Conservation (phyloP, 805 yeast species). For the Saccharomyces kudriavzevii region DNA sequence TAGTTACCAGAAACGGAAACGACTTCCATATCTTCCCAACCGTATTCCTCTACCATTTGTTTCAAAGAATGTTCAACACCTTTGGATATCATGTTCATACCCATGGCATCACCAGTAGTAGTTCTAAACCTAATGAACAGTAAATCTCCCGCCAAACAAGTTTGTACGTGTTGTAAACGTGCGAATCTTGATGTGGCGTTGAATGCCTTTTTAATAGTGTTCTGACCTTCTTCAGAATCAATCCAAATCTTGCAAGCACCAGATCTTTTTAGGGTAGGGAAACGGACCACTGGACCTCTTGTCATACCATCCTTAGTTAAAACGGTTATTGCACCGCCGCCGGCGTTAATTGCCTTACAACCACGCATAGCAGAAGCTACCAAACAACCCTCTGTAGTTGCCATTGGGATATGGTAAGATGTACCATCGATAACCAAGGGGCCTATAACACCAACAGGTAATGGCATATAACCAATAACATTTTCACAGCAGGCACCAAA, state of each 20-base stretch:
- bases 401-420: slow-evolving; percentile 92
- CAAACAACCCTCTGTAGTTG: slow-evolving; percentile 97
- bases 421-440: slow-evolving; percentile 87
- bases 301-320: slow-evolving; percentile 97
- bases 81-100: slow-evolving; percentile 99
- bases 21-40: slow-evolving; percentile 89
- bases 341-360: slow-evolving; percentile 93
- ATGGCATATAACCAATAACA: slow-evolving; percentile 92
- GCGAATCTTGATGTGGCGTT: slow-evolving; percentile 97
- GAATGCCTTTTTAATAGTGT: slow-evolving; percentile 73
- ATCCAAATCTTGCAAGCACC: slow-evolving; percentile 94
- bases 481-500: slow-evolving; percentile 99
- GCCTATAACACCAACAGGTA: slow-evolving; percentile 97
- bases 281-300: slow-evolving; percentile 95
- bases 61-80: slow-evolving; percentile 88
- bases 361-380: slow-evolving; percentile 99
- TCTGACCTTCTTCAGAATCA: slow-evolving; percentile 91
- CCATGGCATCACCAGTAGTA: slow-evolving; percentile 99
- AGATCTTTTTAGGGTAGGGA: slow-evolving; percentile 74
- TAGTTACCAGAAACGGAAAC: slow-evolving; percentile 94
- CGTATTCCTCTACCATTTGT: slow-evolving; percentile 78
- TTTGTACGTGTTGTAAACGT: slow-evolving; percentile 78
- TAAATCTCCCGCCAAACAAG: slow-evolving; percentile 89
- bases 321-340: slow-evolving; percentile 92
- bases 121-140: slow-evolving; percentile 89